Conservation (phyloP, 2,329 filamentous ascomycete species). For the Achaetomium macrosporum region DNA sequence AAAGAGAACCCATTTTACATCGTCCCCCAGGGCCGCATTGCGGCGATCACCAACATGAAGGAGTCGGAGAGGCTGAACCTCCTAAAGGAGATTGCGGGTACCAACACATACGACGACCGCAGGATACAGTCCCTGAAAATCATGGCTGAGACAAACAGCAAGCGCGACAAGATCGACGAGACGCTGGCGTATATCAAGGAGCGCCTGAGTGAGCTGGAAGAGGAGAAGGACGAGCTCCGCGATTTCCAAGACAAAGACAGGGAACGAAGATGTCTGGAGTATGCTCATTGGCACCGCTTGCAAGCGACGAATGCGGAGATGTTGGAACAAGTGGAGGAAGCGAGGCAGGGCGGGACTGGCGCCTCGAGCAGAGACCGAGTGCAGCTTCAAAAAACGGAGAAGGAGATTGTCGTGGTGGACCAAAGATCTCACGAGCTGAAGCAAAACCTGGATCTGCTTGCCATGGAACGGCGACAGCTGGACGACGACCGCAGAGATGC, state of each 20-base stretch:
- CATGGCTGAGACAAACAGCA: constrained; percentile 94
- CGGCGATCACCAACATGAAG: constrained; percentile 97
- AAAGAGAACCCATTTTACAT: constrained; percentile 99
- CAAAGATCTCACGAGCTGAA: constrained; percentile 72
- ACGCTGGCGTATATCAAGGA: constrained; percentile 87
- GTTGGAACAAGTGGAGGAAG: constrained; percentile 76
- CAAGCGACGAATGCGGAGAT: constrained; percentile 72
- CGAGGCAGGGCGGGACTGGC: constrained; percentile 74
- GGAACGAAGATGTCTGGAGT: constrained; percentile 86
- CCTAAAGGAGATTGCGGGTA: constrained; percentile 96
- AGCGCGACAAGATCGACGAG: constrained; percentile 90
- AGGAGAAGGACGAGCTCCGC: constrained; percentile 92
- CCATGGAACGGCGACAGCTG: constrained; percentile 77
- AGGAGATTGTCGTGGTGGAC: constrained; percentile 70
- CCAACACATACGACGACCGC: constrained; percentile 91
- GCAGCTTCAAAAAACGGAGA: constrained; percentile 71
- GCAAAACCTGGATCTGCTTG: constrained; percentile 77
- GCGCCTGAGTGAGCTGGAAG: constrained; percentile 80
- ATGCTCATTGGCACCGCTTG: constrained; percentile 87
- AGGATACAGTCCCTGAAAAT: constrained; percentile 91
- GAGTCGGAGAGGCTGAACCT: constrained; percentile 84
- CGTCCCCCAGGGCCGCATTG: constrained; percentile 94
- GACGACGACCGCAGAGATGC: constrained; percentile 85
- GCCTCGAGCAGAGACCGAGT: constrained; percentile 76
- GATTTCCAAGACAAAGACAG: constrained; percentile 93